Base-by-base conservation (phyloP, 768 basidiomycete genomes). In the Coprinellus micaceus region DNA sequence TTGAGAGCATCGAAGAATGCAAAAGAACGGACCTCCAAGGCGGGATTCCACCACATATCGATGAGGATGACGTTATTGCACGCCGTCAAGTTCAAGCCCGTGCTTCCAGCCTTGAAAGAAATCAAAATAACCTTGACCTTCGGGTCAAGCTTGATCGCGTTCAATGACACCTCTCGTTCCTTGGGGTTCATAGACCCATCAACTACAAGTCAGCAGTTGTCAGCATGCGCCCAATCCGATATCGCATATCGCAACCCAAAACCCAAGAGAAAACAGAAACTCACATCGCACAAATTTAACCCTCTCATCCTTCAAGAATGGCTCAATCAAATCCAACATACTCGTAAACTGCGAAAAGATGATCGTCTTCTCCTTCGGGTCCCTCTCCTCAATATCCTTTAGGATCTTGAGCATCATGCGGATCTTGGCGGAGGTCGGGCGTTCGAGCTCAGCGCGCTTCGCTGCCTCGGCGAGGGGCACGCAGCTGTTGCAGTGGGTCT, bases 31-130 rank as follows among this genome's bases (percentile, higher is more conserved):
- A 89, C 88, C 71, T 91, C 90, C 3, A 91, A 77, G 0, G 89
- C 91, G 10, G 91, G 91, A 68, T 93, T 89, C 93, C 95, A 98
- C 94, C 95, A 98, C 58, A 94, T 72, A 67, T 97, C 96, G 54
- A 93, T 82, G 2, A 98, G 79, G 61, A 98, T 89, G 37, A 98
- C 94, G 61, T 96, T 92, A 68, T 94, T 96, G 71, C 95, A 98
- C 36, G 85, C 87, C 0, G 93, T 94, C 64, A 98, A 67, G 67
- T 98, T 97, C 44, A 98, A 81, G 44, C 94, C 93, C 85, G 89
- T 93, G 64, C 90, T 90, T 3, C 94, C 94, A 26, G 94, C 94
- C 69, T 95, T 97, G 82, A 98, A 95, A 0, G 94, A 97, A 60
- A 98, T 94, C 60, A 99, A 73, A 58, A 98, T 97, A 41, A 96